Evolutionary conservation across 306 rosid species (phyloP).

Genomic region (Quercus glauca): DNA sequence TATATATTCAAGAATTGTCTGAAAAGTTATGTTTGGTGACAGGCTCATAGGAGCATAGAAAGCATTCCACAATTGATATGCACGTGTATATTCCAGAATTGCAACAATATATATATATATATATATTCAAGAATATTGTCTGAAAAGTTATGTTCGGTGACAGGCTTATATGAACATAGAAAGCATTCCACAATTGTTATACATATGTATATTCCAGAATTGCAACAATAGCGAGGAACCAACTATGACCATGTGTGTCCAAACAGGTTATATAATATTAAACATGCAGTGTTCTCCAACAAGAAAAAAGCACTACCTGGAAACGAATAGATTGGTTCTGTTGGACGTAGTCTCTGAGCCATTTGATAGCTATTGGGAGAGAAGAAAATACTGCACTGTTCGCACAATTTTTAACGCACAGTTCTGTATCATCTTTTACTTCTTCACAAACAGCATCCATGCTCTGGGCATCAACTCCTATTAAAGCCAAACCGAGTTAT

Average conservation of each 20-base stretch:
- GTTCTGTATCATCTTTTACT: conserved; percentile 50
- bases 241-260: background rate
- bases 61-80: background rate
- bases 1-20: background rate
- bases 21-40: background rate
- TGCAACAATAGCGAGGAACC: background rate
- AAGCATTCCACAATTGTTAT: background rate
- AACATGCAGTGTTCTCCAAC: background rate
- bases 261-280: background rate
- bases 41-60: background rate
- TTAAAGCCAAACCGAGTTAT: conserved; percentile 1
- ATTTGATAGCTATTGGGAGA: conserved; percentile 71
- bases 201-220: background rate
- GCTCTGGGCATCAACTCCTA: conserved; percentile 43
- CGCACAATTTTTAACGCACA: conserved; percentile 49
- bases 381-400: conserved; percentile 82
- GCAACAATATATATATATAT: background rate
- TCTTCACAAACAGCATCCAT: conserved; percentile 40
- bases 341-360: conserved; percentile 71
- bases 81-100: background rate
- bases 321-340: conserved; percentile 61
- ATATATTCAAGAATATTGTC: background rate
- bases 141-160: background rate
- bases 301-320: conserved; percentile 52
- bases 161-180: background rate